Evolutionary conservation across 495 filamentous ascomycete species (phyloP).

Genomic region (Parmelia sp.): DNA sequence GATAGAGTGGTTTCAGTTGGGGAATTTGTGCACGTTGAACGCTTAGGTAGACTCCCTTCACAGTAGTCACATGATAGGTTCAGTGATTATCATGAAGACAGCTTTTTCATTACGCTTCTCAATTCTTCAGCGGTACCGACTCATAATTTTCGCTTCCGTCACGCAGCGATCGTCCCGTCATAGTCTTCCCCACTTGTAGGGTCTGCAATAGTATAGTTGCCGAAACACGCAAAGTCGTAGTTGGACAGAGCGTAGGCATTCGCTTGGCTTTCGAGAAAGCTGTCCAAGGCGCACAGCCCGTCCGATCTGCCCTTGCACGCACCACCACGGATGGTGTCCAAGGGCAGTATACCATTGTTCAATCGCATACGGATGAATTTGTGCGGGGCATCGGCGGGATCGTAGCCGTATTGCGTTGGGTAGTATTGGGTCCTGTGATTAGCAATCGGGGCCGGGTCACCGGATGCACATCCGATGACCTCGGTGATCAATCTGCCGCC

Average conservation of each 20-base stretch:
- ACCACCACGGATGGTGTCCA: slow-evolving; percentile 34
- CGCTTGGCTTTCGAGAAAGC: slow-evolving; percentile 32
- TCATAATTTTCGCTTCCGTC: no score
- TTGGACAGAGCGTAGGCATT: slow-evolving; percentile 28
- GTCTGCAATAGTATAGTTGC: slow-evolving; percentile 33
- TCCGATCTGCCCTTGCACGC: slow-evolving; percentile 32
- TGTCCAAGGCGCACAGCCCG: slow-evolving; percentile 32
- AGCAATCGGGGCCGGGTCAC: slow-evolving; percentile 27
- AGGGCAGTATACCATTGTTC: slow-evolving; percentile 38
- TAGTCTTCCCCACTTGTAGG: slow-evolving; percentile 33
- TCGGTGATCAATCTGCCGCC: slow-evolving; percentile 36
- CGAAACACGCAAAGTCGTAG: slow-evolving; percentile 37
- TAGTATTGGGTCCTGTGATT: slow-evolving; percentile 30
- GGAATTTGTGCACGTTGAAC: no score
- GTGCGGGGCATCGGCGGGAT: slow-evolving; percentile 31
- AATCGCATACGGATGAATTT: slow-evolving; percentile 39
- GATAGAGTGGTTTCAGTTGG: no score
- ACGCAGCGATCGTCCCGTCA: slow-evolving; percentile 33
- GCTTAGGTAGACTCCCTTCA: no score
- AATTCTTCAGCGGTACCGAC: no score
- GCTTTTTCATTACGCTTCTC: no score
- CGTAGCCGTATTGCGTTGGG: slow-evolving; percentile 34
- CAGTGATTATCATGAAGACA: no score
- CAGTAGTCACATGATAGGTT: no score
- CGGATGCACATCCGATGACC: slow-evolving; percentile 33